These are phyloP conservation scores for Cenchrus purpureus DNA, from an alignment of 176 grass and related monocot genomes.

Conservation along the genomic window DNA sequence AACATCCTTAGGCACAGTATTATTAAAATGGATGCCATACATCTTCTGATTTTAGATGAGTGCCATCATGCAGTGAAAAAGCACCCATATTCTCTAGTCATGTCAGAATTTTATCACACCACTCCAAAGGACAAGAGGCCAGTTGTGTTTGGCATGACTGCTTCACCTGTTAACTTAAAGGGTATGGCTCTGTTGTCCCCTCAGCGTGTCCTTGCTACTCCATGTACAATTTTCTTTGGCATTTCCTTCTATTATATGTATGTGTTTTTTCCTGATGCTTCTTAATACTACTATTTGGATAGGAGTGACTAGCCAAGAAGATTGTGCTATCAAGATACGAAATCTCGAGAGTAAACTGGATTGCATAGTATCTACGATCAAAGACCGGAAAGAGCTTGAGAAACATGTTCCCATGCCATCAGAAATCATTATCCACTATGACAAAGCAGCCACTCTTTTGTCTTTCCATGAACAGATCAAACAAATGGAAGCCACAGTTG, in stretches of 20 bases:
- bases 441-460: conserved; percentile 89
- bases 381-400: conserved; percentile 94
- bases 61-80: conserved; percentile 99
- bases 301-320: conserved; percentile 99
- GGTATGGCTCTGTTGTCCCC: conserved; percentile 64
- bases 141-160: conserved; percentile 96
- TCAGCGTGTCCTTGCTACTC: conserved; percentile 27
- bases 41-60: conserved; percentile 99
- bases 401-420: conserved; percentile 98
- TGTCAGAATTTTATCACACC: conserved; percentile 99
- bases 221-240: conserved; percentile 25
- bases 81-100: conserved; percentile 99
- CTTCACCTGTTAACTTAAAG: conserved; percentile 99
- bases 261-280: conserved; percentile 19
- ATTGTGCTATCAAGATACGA: conserved; percentile 99
- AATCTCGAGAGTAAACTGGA: conserved; percentile 98
- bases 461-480: conserved; percentile 92
- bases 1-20: conserved; percentile 99
- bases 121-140: conserved; percentile 90
- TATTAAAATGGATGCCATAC: conserved; percentile 98
- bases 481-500: conserved; percentile 87
- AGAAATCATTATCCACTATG: conserved; percentile 84
- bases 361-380: conserved; percentile 90
- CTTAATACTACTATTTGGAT: conserved; percentile 36
- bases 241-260: conserved; percentile 26